Conservation (phyloP, 257 asterid species). For the Nicotiana obtusifolia region DNA sequence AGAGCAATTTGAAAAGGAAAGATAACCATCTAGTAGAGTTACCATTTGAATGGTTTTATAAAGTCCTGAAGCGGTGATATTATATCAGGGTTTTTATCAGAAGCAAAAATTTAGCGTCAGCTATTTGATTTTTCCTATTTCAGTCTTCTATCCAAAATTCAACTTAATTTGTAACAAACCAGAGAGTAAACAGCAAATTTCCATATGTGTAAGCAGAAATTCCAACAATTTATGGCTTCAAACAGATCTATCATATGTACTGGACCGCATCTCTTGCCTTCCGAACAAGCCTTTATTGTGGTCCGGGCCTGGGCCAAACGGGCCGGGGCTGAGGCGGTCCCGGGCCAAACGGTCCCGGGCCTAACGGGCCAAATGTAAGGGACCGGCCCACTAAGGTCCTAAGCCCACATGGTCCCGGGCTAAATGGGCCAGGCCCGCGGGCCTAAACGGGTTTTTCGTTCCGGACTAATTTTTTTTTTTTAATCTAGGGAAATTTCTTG, state of each 20-base stretch:
- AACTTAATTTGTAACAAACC: neutral
- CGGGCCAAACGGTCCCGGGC: too few relatives aligned
- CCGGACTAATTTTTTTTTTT: too few relatives aligned
- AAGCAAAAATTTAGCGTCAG: constrained; percentile 1
- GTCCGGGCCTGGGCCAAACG: too few relatives aligned
- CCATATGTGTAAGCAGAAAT: neutral
- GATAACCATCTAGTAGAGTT: neutral
- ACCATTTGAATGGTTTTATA: neutral
- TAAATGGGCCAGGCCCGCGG: too few relatives aligned
- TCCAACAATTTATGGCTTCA: neutral
- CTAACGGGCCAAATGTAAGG: too few relatives aligned
- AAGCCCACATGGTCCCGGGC: too few relatives aligned
- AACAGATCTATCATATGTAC: neutral
- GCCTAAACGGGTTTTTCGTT: too few relatives aligned
- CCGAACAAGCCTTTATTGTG: too few relatives aligned
- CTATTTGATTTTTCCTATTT: neutral
- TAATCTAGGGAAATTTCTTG: too few relatives aligned
- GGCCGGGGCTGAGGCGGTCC: too few relatives aligned
- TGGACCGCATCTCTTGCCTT: too few relatives aligned
- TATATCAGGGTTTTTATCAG: neutral
- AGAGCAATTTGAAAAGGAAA: neutral
- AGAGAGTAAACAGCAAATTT: neutral
- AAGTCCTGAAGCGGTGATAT: neutral
- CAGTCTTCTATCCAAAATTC: neutral
- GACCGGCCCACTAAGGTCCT: too few relatives aligned